Base-by-base conservation (phyloP, 805 yeast genomes). In the Yamadazyma insecticola region DNA sequence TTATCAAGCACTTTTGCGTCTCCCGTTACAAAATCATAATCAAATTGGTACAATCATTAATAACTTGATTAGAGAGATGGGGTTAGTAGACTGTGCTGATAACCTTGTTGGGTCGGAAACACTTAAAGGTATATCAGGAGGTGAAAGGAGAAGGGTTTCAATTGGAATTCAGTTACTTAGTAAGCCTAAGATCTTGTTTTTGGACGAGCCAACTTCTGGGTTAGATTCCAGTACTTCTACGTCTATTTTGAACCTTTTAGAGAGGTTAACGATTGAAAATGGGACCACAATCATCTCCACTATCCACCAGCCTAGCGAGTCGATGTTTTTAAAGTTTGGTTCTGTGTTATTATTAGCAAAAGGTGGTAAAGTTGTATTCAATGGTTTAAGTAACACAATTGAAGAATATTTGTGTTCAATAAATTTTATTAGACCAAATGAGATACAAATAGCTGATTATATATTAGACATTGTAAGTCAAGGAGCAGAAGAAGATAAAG, bases 141-240 rank as follows among this genome's bases (percentile, higher is more conserved):
- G 55, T 34, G 96, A 87, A 50, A 84, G 83, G 50, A 69, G 95
- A 45, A 67, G 95, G 43, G 81, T 87, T 0, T 79, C 90, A 0
- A 84, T 87, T 53, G 90, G 89, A 2, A 72, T 84, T 26, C 95
- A 86, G 50, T 59, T 87, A 21, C 58, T 87, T 23, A 76, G 79
- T 36, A 76, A 76, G 35, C 90, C 94, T 0, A 76, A 77, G 35
- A 67, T 87, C 22, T 51, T 87, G 22, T 67, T 87, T 29, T 55
- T 87, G 16, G 96, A 87, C 54, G 96, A 87, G 48, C 95, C 96
- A 2, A 87, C 95, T 0, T 83, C 94, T 4, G 96, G 96, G 0
- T 64, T 87, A 16, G 96, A 87, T 48, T 75, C 89, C 8, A 75
- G 82, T 35, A 84, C 92, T 0, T 82, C 95, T 0, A 67, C 74